Evolutionary conservation across 352 stramenopile genomes (phyloP), one percentile per base, ranked within the genome.

Genomic region (Phytophthora melonis): DNA sequence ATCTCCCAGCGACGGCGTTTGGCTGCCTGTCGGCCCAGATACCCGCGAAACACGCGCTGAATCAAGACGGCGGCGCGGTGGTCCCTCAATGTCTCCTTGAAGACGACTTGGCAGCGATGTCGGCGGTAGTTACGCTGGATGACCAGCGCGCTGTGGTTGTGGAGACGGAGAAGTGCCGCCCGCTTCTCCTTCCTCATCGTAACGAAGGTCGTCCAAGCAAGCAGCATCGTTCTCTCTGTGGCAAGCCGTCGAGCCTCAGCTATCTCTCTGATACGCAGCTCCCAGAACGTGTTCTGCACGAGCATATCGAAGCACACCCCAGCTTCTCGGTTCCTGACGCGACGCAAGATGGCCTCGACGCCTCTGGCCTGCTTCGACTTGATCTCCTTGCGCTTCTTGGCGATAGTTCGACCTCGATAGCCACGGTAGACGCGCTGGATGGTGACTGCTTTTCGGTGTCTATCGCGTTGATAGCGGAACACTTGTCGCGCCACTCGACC

Each of bases 61-160:
- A 95, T 91, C 3, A 64, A 59, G 7, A 84, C 68, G 19, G 86
- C 82, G 18, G 86, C 82, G 14, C 88, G 84, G 36, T 91, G 74
- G 0, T 67, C 58, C 0, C 41, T 53, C 1, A 93, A 41, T 6
- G 58, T 70, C 14, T 67, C 61, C 21, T 59, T 74, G 58, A 96
- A 96, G 7, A 75, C 14, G 1, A 66, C 39, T 61, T 93, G 80
- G 18, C 86, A 93, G 5, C 67, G 61, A 58, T 92, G 78, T 0
- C 86, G 82, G 4, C 85, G 83, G 59, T 81, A 93, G 30, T 89
- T 81, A 16, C 88, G 80, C 63, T 97, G 91, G 45, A 97, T 96
- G 10, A 81, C 23, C 8, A 80, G 68, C 8, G 87, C 83, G 13
- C 74, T 83, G 10, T 79, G 54, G 36, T 87, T 83, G 14, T 72